Base-by-base conservation (phyloP, 2,329 filamentous ascomycete genomes). In the Colletotrichum sp. region DNA sequence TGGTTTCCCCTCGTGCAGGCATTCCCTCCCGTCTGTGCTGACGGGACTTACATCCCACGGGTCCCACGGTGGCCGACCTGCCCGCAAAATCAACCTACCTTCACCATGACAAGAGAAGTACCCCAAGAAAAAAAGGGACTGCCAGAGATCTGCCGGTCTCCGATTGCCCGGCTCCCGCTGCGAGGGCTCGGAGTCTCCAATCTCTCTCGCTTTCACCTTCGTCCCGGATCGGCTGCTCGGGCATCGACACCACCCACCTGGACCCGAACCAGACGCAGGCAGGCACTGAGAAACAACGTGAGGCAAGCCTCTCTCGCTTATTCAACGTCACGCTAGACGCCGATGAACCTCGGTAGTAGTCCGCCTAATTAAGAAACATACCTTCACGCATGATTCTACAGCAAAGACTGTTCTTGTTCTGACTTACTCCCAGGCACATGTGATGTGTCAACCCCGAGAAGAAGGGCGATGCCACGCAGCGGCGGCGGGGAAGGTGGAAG, bases 81-180 rank as follows among this genome's bases (percentile, higher is more conserved):
- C 44, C 44, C 44, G 44, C n/a, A 22, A 49, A 49, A 22, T 22
- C 44, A 49, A 22, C 44, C 3, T 22, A 22, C 44, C n/a, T 49
- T 22, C 22, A 61, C 57, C 27, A 61, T 30, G 57, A 61, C n/a
- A n/a, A 13, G 19, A 25, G 9, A 62, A 19, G 52, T 27, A 22
- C 19, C 27, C 30, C 16, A n/a, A 36, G 62, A 39, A 36, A 36
- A 71, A 32, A 36, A 32, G 15, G 13, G 22, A 29, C 52, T 29
- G 30, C 30, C 11, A 68, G 25, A 44, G 63, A 63, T 63, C 55
- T 73, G 59, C 59, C 73, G 64, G 59, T 64, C 73, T 59, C 64
- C 70, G 70, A 63, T 64, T 65, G 27, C 64, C 64, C 69, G 73
- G 73, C 30, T 73, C 57, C 65, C 65, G 59, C 30, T 39, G 69